Conservation (phyloP, 495 filamentous ascomycete species). For the Trichoderma orchidacearum region DNA sequence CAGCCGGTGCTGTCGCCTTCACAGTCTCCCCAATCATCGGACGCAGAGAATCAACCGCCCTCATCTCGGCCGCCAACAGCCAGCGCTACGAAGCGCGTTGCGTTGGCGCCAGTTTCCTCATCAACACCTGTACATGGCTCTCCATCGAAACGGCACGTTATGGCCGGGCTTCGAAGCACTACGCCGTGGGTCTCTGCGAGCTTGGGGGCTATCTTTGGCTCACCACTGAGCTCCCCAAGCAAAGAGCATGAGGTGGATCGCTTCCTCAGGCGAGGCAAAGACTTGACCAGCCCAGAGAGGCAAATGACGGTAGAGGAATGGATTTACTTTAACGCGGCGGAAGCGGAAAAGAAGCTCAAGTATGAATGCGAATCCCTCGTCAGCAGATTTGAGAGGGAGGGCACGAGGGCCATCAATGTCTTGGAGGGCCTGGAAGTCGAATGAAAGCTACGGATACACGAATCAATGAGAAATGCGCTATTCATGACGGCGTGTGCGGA, state of each 20-base stretch:
- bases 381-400: slow-evolving; percentile 67
- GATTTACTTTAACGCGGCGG: slow-evolving; percentile 67
- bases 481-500: neutral
- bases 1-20: slow-evolving; percentile 36
- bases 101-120: slow-evolving; percentile 36
- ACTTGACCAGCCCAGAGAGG: slow-evolving; percentile 67
- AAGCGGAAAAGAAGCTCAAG: slow-evolving; percentile 65
- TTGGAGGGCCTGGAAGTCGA: slow-evolving; percentile 54
- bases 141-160: slow-evolving; percentile 49
- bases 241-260: slow-evolving; percentile 33
- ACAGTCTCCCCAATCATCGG: slow-evolving; percentile 60
- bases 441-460: neutral
- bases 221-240: slow-evolving; percentile 32
- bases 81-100: slow-evolving; percentile 15
- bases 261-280: slow-evolving; percentile 31
- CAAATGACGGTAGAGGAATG: slow-evolving; percentile 88
- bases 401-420: slow-evolving; percentile 55
- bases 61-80: slow-evolving; percentile 39
- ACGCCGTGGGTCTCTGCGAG: slow-evolving; percentile 64
- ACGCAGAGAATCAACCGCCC: slow-evolving; percentile 67
- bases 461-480: neutral
- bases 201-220: slow-evolving; percentile 47
- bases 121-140: slow-evolving; percentile 41
- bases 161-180: slow-evolving; percentile 42
- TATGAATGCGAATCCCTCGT: slow-evolving; percentile 73